Evolutionary conservation across 257 asterid genomes (phyloP).

Genomic region (Verbena officinalis): DNA sequence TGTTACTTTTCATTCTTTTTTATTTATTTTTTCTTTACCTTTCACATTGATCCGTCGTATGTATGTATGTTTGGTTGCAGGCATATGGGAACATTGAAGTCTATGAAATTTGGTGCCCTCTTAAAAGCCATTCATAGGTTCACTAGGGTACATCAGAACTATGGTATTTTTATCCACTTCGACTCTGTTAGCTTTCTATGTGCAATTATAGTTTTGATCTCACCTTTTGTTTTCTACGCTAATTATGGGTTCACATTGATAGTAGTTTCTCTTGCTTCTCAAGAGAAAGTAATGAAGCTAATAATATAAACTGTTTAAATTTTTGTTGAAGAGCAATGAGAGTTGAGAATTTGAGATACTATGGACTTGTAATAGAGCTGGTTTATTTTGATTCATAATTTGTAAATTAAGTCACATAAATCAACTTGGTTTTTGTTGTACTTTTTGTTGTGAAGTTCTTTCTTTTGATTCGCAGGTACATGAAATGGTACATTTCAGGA

Average conservation of each 20-base stretch:
- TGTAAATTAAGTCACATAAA: not conserved
- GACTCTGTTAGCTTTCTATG: not conserved
- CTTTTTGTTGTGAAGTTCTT: not conserved
- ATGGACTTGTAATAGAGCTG: not conserved
- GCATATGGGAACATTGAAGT: constrained; percentile 67
- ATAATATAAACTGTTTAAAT: not conserved
- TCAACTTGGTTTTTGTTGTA: not conserved
- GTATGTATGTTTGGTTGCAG: constrained; percentile 36
- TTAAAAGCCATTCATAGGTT: constrained; percentile 73
- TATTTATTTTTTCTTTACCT: not conserved
- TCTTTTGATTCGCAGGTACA: constrained; percentile 30
- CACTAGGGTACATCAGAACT: constrained; percentile 83
- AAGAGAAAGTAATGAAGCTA: no score
- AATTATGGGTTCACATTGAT: not conserved
- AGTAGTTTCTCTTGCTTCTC: no score
- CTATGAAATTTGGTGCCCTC: constrained; percentile 74
- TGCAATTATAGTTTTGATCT: not conserved
- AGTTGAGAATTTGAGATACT: no score
- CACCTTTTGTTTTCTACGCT: not conserved
- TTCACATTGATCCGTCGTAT: no score
- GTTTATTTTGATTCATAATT: not conserved
- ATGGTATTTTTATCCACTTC: constrained; percentile 42
- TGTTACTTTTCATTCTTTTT: not conserved
- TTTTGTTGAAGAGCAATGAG: no score
- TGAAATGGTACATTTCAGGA: constrained; percentile 25